phyloP scores from a whole-genome alignment of 2,329 filamentous ascomycete genomes.

The Colletotrichum salicis region DNA sequence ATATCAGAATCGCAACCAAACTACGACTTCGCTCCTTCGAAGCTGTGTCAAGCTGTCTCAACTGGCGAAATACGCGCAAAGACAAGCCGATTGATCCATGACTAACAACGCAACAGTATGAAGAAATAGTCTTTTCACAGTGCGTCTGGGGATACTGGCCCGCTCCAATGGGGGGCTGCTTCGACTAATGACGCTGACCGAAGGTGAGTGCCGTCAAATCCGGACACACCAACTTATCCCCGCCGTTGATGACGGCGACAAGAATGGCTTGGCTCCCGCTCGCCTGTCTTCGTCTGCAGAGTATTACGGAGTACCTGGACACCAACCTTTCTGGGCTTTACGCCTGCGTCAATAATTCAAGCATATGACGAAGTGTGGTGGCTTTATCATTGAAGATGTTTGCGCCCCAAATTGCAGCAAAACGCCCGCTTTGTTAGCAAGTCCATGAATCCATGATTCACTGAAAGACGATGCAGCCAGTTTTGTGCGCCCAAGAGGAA shows the following conservation, averaged over 20 bases:
- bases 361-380: not conserved
- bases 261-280: constrained; percentile 21
- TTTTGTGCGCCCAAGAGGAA: not conserved
- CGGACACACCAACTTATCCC: constrained; percentile 24
- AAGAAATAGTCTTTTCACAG: constrained; percentile 22
- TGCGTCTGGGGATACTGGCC: constrained; percentile 24
- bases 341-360: constrained; percentile 2
- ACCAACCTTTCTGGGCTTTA: not conserved
- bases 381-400: not conserved
- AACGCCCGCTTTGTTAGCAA: not conserved
- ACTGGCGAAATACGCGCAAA: not conserved
- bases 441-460: not conserved
- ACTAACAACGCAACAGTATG: constrained; percentile 29
- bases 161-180: constrained; percentile 9
- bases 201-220: constrained; percentile 30
- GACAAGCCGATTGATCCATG: constrained; percentile 21
- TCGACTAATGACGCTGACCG: constrained; percentile 31
- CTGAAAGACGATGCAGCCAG: not conserved
- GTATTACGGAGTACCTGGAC: not conserved
- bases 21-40: not conserved
- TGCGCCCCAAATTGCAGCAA: not conserved
- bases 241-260: constrained; percentile 26
- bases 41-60: not conserved
- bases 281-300: not conserved
- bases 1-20: not conserved